A percentile compares a stretch with the other conserved stretches of the same genome.
These are phyloP conservation scores for Neohortaea acidophila DNA, from an alignment of 495 filamentous ascomycete genomes.

Conservation along the genomic window DNA sequence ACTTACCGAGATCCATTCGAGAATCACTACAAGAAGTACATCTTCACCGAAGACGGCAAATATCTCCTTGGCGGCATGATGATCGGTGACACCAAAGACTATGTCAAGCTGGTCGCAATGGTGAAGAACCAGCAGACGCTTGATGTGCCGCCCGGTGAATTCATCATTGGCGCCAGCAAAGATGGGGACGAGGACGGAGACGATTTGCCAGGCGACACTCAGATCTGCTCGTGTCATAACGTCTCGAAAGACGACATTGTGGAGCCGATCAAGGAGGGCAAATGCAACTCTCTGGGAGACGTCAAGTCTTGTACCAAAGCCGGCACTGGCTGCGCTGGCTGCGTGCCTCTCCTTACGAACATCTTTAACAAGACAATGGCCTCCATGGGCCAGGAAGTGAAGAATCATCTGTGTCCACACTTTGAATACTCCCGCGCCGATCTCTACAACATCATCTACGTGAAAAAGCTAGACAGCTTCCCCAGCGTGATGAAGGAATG, in stretches of 20 bases:
- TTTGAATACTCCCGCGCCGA: slow-evolving; percentile 79
- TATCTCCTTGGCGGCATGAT: slow-evolving; percentile 94
- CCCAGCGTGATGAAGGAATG: slow-evolving; percentile 67
- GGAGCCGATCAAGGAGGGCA: slow-evolving; percentile 55
- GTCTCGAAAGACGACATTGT: slow-evolving; percentile 72
- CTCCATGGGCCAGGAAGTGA: slow-evolving; percentile 78
- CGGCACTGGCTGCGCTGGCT: slow-evolving; percentile 87
- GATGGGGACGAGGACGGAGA: slow-evolving; percentile 57
- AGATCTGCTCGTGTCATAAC: slow-evolving; percentile 94
- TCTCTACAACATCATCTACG: slow-evolving; percentile 76
- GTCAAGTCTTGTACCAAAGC: slow-evolving; percentile 92
- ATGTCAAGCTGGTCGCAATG: slow-evolving; percentile 87
- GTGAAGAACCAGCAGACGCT: slow-evolving; percentile 71
- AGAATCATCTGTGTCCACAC: slow-evolving; percentile 72
- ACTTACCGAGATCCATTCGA: slow-evolving; percentile 88
- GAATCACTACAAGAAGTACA: slow-evolving; percentile 92
- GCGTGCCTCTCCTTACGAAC: slow-evolving; percentile 78
- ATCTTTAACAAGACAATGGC: slow-evolving; percentile 92
- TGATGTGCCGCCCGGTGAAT: slow-evolving; percentile 67
- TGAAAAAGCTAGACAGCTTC: slow-evolving; percentile 65
- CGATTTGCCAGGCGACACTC: slow-evolving; percentile 67
- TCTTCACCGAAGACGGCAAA: slow-evolving; percentile 86
- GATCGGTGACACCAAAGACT: slow-evolving; percentile 92
- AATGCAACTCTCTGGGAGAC: slow-evolving; percentile 71
- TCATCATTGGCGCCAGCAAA: slow-evolving; percentile 73